Base-by-base conservation (phyloP, 2,329 filamentous ascomycete genomes). In the Penicillium digitatum region DNA sequence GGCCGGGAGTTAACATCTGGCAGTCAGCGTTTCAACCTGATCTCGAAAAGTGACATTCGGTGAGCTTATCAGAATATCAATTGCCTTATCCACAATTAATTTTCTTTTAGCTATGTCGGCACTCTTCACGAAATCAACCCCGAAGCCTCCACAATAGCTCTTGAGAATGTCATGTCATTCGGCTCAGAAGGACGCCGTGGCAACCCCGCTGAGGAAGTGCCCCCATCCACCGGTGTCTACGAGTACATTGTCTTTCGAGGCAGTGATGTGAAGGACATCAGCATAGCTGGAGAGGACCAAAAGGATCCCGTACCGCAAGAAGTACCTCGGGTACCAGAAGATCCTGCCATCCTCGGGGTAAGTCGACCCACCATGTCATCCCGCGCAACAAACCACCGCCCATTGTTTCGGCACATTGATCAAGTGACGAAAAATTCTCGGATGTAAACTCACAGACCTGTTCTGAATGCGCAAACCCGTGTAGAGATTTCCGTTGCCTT, bases 401-500 rank as follows among this genome's bases (percentile, higher is more conserved):
- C 38, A 42, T 32, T 26, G 20, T 48, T 38, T 27, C 51, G 51
- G 57, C 43, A 51, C 52, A 57, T 63, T 66, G 64, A 67, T 69
- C 62, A 62, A 62, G 72, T 79, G 77, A 85, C 96, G 92, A 96
- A 95, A 94, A 78, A 78, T 95, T 89, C 87, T 83, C 91, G 92
- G 92, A 96, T 96, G 90, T 94, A 90, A 95, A 95, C 77, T 70
- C 71, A 79, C 78, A 82, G 81, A 84, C 81, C 80, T 83, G 84
- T 82, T 85, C 87, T 87, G 88, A 87, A 87, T 88, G 90, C 90
- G 91, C 91, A 95, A 90, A 87, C 80, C 82, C 83, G 80, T 96
- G 92, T 95, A 87, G 92, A 96, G 78, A 85, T 87, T 88, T 96
- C 92, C 91, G 92, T 96, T 96, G 92, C 91, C 92, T 96, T 96